phyloP scores from a whole-genome alignment of 495 filamentous ascomycete species.

The Rhizodiscina lignyota region DNA sequence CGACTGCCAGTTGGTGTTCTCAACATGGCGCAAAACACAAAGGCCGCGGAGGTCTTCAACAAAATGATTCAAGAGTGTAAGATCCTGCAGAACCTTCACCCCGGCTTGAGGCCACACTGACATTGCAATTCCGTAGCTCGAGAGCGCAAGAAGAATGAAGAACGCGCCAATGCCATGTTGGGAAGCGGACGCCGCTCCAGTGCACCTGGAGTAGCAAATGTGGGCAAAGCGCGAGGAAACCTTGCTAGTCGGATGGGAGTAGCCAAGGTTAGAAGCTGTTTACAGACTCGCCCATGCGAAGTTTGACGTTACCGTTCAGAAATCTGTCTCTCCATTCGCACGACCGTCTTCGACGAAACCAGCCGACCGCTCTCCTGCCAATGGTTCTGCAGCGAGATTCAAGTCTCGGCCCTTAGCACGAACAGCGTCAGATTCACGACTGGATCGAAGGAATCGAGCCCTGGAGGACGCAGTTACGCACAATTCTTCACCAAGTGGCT shows the following conservation, averaged over 20 bases:
- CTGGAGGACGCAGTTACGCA: slow-evolving; percentile 16
- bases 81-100: too few relatives aligned
- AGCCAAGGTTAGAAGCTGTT: slow-evolving; percentile 38
- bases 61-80: too few relatives aligned
- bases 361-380: not conserved
- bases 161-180: not conserved
- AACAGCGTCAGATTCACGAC: slow-evolving; percentile 14
- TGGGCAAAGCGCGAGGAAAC: slow-evolving; percentile 20
- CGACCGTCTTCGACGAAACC: slow-evolving; percentile 6
- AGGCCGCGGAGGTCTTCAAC: too few relatives aligned
- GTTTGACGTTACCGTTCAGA: slow-evolving; percentile 1
- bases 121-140: not conserved
- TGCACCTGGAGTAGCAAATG: not conserved
- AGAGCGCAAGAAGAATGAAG: not conserved
- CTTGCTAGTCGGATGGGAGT: slow-evolving; percentile 64
- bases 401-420: slow-evolving; percentile 5
- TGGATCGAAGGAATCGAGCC: slow-evolving; percentile 20
- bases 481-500: too few relatives aligned
- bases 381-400: not conserved
- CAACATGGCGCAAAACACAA: too few relatives aligned
- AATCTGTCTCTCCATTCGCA: slow-evolving; percentile 12
- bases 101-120: too few relatives aligned
- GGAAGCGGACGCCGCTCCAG: not conserved
- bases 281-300: slow-evolving; percentile 5
- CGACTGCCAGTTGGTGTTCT: too few relatives aligned